Conservation (phyloP, 2,329 filamentous ascomycete genomes). For the Didymella keratinophila region DNA sequence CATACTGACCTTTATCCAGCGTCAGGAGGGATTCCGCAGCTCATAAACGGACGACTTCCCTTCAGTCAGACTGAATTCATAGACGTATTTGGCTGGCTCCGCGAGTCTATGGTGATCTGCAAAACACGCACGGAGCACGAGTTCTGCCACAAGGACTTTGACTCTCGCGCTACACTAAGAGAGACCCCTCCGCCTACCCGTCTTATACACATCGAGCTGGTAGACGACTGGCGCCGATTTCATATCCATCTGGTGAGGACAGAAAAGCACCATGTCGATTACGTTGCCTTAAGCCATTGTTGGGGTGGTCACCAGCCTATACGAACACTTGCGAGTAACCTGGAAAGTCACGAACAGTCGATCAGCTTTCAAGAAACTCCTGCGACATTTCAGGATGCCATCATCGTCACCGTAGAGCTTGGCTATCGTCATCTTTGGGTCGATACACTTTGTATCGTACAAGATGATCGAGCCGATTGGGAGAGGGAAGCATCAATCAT, state of each 20-base stretch:
- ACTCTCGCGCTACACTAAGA: background rate
- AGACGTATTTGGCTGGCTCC: background rate
- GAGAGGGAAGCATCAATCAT: background rate
- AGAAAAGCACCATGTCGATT: background rate
- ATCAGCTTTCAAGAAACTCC: background rate
- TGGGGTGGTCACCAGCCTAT: background rate
- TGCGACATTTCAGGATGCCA: background rate
- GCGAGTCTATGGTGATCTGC: background rate
- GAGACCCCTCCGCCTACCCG: background rate
- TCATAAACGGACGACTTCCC: background rate
- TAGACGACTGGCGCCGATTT: background rate
- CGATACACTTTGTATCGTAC: background rate
- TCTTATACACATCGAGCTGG: background rate
- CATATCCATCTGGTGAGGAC: background rate
- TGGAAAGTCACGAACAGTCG: background rate
- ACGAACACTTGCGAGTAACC: background rate
- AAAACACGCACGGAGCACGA: background rate
- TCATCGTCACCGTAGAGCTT: background rate
- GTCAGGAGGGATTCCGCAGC: background rate
- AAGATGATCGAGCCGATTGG: background rate
- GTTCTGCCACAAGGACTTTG: background rate
- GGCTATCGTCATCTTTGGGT: background rate
- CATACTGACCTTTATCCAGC: background rate
- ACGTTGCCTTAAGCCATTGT: background rate
- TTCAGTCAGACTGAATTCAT: background rate